These are phyloP conservation scores for Polytrichum formosum DNA, from an alignment of 225 moss, liverwort and hornwort species.

Conservation along the genomic window DNA sequence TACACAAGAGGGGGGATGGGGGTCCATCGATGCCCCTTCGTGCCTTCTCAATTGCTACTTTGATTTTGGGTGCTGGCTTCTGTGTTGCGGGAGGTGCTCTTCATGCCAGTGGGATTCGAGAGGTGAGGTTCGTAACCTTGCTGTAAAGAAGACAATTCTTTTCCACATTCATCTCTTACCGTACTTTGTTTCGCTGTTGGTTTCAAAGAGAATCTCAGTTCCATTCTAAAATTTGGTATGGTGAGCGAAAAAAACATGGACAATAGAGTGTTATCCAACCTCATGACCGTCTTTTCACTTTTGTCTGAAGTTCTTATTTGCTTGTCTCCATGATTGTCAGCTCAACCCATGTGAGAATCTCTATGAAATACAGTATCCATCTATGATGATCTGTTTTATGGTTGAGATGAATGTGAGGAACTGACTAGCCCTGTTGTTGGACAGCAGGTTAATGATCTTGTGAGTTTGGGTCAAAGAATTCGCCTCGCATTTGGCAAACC, in stretches of 20 bases:
- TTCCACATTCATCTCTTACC: too few species aligned
- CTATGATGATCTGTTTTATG: not conserved
- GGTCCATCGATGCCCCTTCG: conserved; percentile 54
- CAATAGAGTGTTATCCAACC: too few species aligned
- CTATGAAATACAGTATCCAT: too few species aligned
- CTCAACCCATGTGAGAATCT: too few species aligned
- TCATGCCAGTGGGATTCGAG: conserved; percentile 48
- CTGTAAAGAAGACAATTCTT: not conserved
- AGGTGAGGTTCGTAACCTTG: conserved; percentile 12
- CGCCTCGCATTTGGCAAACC: conserved; percentile 54
- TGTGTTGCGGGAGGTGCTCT: conserved; percentile 49
- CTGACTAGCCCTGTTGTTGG: not conserved
- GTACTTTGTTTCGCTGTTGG: too few species aligned
- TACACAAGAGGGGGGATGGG: conserved; percentile 52
- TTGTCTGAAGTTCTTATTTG: too few species aligned
- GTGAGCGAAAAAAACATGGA: too few species aligned
- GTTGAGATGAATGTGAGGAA: not conserved
- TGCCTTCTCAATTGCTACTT: conserved; percentile 51
- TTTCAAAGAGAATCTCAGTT: too few species aligned
- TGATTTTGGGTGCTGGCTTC: conserved; percentile 44
- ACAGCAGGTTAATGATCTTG: conserved; percentile 51
- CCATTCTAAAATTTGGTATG: too few species aligned
- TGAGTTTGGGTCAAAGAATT: conserved; percentile 49
- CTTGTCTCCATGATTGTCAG: too few species aligned
- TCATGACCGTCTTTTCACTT: too few species aligned